These are phyloP conservation scores for Papiliotrema laurentii DNA, from an alignment of 1,284 basidiomycete species.

Conservation along the genomic window DNA sequence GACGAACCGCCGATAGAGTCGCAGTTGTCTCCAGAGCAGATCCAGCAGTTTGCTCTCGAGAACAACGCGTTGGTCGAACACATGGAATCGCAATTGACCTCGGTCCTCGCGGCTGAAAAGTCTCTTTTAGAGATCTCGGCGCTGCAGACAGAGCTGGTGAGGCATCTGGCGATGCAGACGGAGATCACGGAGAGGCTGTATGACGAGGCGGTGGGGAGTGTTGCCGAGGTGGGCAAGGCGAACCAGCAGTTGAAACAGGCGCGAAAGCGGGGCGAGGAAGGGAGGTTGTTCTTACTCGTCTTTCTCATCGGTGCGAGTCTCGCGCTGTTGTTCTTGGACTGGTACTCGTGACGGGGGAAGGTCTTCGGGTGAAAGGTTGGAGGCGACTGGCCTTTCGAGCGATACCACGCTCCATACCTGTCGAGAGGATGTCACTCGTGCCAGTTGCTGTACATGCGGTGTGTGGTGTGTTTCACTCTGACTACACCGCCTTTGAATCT, in stretches of 20 bases:
- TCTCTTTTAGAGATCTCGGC: constrained; percentile 54
- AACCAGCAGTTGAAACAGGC: constrained; percentile 55
- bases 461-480: no score
- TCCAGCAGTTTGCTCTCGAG: constrained; percentile 55
- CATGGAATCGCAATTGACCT: constrained; percentile 51
- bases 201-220: constrained; percentile 54
- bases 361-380: no score
- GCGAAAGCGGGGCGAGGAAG: constrained; percentile 52
- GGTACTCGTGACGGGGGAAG: constrained; percentile 39
- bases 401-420: no score
- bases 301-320: constrained; percentile 54
- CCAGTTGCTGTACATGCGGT: no score
- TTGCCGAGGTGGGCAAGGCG: constrained; percentile 52
- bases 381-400: no score
- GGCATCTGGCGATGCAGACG: constrained; percentile 53
- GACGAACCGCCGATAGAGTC: constrained; percentile 36
- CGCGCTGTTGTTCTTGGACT: constrained; percentile 54
- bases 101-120: constrained; percentile 53
- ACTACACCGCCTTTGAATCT: no score
- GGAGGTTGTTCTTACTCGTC: constrained; percentile 52
- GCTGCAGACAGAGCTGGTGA: constrained; percentile 55
- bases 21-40: constrained; percentile 47
- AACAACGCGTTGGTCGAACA: constrained; percentile 52
- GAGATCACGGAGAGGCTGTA: constrained; percentile 54
- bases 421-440: no score